Base-by-base conservation (phyloP, 2,329 filamentous ascomycete species). In the Paramyrothecium roridum region DNA sequence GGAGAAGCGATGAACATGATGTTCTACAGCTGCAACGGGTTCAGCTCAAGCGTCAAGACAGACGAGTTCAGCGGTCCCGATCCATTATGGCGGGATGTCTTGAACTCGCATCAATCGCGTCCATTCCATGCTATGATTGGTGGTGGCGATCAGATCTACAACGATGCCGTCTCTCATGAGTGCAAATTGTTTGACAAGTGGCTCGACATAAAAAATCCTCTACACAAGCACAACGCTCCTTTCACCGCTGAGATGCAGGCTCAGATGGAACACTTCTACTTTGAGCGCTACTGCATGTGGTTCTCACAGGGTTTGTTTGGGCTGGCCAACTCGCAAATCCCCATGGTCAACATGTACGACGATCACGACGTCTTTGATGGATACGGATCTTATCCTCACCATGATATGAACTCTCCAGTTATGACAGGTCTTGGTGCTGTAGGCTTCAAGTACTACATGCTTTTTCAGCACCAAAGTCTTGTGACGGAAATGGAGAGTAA, bases 111-210 rank as follows among this genome's bases (percentile, higher is more conserved):
- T 68, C 93, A 96, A 71, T 90, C 87, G 46, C 85, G 87, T 52
- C 95, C 95, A 2, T 99, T 98, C 76, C 96, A 99, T 71, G 92
- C 96, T 54, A 99, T 99, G 95, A 83, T 99, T 61, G 96, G 95
- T 37, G 96, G 95, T 50, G 95, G 95, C 55, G 93, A 98, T 67
- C 95, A 99, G 72, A 89, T 99, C 58, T 99, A 97, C 75, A 98
- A 96, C 63, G 95, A 99, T 69, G 83, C 83, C 16, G 87, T 93
- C 19, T 89, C 90, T 73, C 79, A 85, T 48, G 80, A 96, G 56
- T 91, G 91, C 3, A 78, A 76, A 2, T 77, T 89, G 21, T 97
- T 98, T 76, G 84, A 84, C 55, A 84, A 91, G 58, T 99, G 95
- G 95, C 81, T 93, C 16, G 81, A 84, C 59, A 90, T 90, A 62